These are phyloP conservation scores for Malus domestica DNA, from an alignment of 306 rosid species.

Conservation along the genomic window ASM211411v1 NC_041790.1:35336001-35336500, in stretches of 20 bases:
- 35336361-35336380: background rate
- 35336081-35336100: too few species aligned
- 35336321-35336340: background rate
- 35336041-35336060: too few species aligned
- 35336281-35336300: background rate
- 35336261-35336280: background rate
- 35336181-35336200: background rate
- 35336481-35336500: slow-evolving; percentile 10
- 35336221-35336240: background rate
- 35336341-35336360: background rate
- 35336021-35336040: too few species aligned
- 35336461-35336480: background rate
- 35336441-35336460: slow-evolving; percentile 7
- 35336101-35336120: background rate
- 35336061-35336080: too few species aligned
- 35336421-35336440: background rate
- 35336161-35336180: background rate
- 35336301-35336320: background rate
- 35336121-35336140: background rate
- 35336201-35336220: background rate
- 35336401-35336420: background rate
- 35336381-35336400: background rate
- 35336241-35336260: background rate
- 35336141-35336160: background rate
- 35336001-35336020: too few species aligned